Percentiles rank a stretch among this genome's conserved stretches.
Evolutionary conservation across 176 grass and related monocot species (phyloP).

Genomic region (Aegilops bicornis): DNA sequence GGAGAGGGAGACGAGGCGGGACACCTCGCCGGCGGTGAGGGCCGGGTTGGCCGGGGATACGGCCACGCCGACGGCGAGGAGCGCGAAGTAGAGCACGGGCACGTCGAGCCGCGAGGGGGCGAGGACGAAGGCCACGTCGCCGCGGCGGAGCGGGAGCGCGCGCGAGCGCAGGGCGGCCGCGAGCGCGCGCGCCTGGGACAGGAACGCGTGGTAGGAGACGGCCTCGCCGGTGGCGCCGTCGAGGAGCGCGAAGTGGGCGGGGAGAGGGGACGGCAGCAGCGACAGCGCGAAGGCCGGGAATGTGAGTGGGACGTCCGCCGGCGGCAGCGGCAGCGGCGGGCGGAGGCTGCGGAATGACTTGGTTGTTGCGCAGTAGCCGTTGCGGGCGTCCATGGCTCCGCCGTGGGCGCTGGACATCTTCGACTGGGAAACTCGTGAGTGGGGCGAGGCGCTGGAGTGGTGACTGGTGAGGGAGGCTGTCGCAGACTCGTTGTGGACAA

Average conservation of each 20-base stretch:
- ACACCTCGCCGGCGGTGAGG: slow-evolving; percentile 50
- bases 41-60: slow-evolving; percentile 51
- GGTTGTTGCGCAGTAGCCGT: slow-evolving; percentile 49
- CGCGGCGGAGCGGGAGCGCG: background rate
- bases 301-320: slow-evolving; percentile 31
- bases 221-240: slow-evolving; percentile 40
- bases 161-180: background rate
- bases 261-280: slow-evolving; percentile 42
- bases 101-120: slow-evolving; percentile 45
- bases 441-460: background rate
- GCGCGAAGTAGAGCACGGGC: slow-evolving; percentile 66
- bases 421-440: background rate
- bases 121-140: slow-evolving; percentile 66
- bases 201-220: slow-evolving; percentile 49
- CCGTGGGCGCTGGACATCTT: background rate
- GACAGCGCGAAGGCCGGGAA: slow-evolving; percentile 52
- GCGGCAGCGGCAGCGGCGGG: slow-evolving; percentile 36
- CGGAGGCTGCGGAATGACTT: slow-evolving; percentile 64
- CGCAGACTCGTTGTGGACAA: too few relatives aligned
- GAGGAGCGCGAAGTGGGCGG: slow-evolving; percentile 44
- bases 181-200: slow-evolving; percentile 27
- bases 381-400: slow-evolving; percentile 25
- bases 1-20: slow-evolving; percentile 52
- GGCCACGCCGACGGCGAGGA: slow-evolving; percentile 51
- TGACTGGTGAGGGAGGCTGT: background rate